These are phyloP conservation scores for Thermomucor indicae-seudaticae DNA, from an alignment of 371 early-diverging fungal species.

Conservation along the genomic window DNA sequence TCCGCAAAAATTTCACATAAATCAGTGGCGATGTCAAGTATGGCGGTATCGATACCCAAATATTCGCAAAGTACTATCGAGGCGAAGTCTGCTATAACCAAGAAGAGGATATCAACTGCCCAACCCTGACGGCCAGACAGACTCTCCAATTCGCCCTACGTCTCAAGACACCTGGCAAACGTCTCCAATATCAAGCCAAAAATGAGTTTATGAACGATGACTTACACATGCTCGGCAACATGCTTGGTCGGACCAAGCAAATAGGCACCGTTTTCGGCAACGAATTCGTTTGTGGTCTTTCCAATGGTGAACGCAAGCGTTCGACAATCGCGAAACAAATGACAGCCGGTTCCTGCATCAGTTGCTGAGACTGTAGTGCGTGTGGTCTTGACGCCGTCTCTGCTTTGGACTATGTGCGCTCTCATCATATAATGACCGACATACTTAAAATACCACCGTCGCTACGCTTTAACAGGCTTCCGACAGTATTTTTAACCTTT, in stretches of 20 bases:
- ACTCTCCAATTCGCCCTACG: conserved; percentile 47
- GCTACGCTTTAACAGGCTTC: conserved; percentile 56
- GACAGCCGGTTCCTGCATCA: conserved; percentile 12
- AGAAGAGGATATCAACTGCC: conserved; percentile 47
- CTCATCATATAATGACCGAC: conserved; percentile 48
- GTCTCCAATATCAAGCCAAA: conserved; percentile 36
- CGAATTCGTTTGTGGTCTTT: no score
- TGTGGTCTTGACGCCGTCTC: conserved; percentile 65
- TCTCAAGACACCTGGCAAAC: conserved; percentile 33
- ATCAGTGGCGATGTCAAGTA: neutral
- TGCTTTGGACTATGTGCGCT: conserved; percentile 57
- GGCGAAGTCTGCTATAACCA: conserved; percentile 42
- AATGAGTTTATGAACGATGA: conserved; percentile 3
- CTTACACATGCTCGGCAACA: neutral
- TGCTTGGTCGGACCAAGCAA: neutral
- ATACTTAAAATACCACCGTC: conserved; percentile 49
- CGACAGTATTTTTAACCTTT: conserved; percentile 55
- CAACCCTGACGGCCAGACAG: conserved; percentile 44
- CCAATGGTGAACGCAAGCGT: neutral
- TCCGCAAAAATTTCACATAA: conserved; percentile 2
- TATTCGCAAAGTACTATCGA: conserved; percentile 29
- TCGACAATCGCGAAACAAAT: conserved; percentile 2
- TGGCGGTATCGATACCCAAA: conserved; percentile 20
- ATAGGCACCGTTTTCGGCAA: conserved; percentile 10
- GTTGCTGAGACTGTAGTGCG: conserved; percentile 19